A percentile compares a stretch with the other conserved stretches of the same genome.
These are phyloP conservation scores for Entomophthora muscae DNA, from an alignment of 371 early-diverging fungal species.

Conservation along the genomic window DNA sequence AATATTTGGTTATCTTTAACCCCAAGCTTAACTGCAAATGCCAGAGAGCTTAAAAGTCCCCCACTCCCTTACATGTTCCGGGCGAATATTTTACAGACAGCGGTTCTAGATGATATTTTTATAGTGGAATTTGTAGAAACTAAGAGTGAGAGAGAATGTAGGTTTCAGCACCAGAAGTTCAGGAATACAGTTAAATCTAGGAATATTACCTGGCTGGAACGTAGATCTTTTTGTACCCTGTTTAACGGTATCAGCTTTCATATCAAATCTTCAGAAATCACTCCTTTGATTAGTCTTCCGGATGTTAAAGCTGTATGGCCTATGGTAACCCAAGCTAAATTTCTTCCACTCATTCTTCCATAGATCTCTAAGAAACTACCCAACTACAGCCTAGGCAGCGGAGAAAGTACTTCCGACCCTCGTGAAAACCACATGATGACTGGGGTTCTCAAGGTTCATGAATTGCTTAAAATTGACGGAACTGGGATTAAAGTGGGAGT, in stretches of 20 bases:
- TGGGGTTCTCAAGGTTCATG: not conserved
- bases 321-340: not conserved
- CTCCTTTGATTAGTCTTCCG: not conserved
- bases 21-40: too few relatives aligned
- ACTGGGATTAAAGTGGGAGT: constrained; percentile 42
- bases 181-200: not conserved
- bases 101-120: not conserved
- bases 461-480: constrained; percentile 16
- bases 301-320: not conserved
- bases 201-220: not conserved
- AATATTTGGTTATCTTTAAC: too few relatives aligned
- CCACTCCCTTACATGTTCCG: too few relatives aligned
- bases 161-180: not conserved
- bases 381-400: not conserved
- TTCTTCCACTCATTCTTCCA: not conserved
- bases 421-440: not conserved
- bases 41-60: too few relatives aligned
- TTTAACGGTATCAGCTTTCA: not conserved
- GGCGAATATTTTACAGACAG: too few relatives aligned
- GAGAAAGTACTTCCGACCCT: not conserved
- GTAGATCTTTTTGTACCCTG: not conserved
- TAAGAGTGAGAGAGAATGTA: not conserved
- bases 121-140: not conserved
- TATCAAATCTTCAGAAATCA: not conserved
- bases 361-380: not conserved